Conservation (phyloP, 2,329 filamentous ascomycete genomes). For the Aspergillus hortae region DNA sequence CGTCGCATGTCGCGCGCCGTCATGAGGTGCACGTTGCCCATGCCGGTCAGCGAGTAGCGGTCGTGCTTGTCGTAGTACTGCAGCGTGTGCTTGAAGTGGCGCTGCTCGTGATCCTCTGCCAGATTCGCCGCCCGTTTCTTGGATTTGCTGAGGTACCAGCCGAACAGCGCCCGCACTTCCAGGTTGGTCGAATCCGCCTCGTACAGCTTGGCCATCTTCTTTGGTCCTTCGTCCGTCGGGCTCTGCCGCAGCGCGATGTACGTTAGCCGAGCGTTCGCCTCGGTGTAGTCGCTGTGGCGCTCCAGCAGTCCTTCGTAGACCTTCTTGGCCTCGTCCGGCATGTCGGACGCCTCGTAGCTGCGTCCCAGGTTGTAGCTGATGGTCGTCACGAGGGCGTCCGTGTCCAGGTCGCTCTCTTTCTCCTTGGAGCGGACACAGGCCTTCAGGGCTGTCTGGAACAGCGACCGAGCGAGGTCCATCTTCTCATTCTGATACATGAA, state of each 20-base stretch:
- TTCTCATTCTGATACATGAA: conserved; percentile 90
- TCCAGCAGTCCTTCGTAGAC: conserved; percentile 83
- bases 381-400: conserved; percentile 86
- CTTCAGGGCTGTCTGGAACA: conserved; percentile 88
- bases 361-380: conserved; percentile 96
- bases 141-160: conserved; percentile 89
- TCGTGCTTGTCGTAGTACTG: conserved; percentile 97
- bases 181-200: conserved; percentile 79
- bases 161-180: conserved; percentile 88
- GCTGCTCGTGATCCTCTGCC: conserved; percentile 83
- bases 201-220: conserved; percentile 80
- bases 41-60: conserved; percentile 90
- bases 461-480: conserved; percentile 71
- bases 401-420: conserved; percentile 72
- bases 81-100: conserved; percentile 94
- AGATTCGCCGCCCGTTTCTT: conserved; percentile 79
- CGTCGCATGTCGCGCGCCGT: conserved; percentile 92
- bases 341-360: conserved; percentile 82
- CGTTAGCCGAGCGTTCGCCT: conserved; percentile 81
- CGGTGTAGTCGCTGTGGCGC: conserved; percentile 86
- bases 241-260: conserved; percentile 82
- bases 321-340: conserved; percentile 77
- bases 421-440: conserved; percentile 80
- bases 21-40: conserved; percentile 91
- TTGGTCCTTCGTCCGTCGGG: conserved; percentile 80